Base-by-base conservation (phyloP, 2,329 filamentous ascomycete genomes). In the Dichotomopilus funicola region DNA sequence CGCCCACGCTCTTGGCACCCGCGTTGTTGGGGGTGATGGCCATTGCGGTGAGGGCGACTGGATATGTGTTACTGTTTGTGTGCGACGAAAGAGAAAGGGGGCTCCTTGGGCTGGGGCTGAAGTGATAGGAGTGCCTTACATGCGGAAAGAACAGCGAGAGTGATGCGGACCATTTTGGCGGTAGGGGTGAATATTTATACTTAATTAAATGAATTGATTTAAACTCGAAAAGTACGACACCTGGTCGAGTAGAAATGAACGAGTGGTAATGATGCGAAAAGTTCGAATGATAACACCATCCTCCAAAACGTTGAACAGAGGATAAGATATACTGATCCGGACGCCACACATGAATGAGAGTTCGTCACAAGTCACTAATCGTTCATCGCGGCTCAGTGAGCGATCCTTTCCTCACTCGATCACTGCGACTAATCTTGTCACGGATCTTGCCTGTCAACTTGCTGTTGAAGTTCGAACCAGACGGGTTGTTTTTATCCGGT, bases 1-100 rank as follows among this genome's bases (percentile, higher is more conserved):
- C 51, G 31, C 67, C 67, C 45, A 70, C 67, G 53, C 66, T 64
- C 53, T 61, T 63, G 37, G 67, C 66, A 27, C 67, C 67, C 9
- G 66, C 65, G 49, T 64, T 64, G 62, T 70, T 70, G 53, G 67
- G 66, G 3, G 63, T 64, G 52, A 68, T 63, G 6, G 66, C 65
- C 35, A 64, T 53, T 44, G 61, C 59, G 27, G 63, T 55, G 48
- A 64, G 59, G 60, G 66, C 66, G 49, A 68, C 66, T 66, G 33
- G 6, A 19, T 6, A 13, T 51, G n/a, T 11, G 47, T 34, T 4
- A 3, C 13, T 31, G 19, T 37, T 27, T 13, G 27, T 42, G 12
- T 12, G 40, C 12, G 5, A n/a, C 40, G 11, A 8, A 12, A 11
- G 10, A 13, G 11, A 8, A 27, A 3, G 19, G 19, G 19, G 19